phyloP scores from a whole-genome alignment of 2,329 filamentous ascomycete genomes.

The Alternaria sp. region DNA sequence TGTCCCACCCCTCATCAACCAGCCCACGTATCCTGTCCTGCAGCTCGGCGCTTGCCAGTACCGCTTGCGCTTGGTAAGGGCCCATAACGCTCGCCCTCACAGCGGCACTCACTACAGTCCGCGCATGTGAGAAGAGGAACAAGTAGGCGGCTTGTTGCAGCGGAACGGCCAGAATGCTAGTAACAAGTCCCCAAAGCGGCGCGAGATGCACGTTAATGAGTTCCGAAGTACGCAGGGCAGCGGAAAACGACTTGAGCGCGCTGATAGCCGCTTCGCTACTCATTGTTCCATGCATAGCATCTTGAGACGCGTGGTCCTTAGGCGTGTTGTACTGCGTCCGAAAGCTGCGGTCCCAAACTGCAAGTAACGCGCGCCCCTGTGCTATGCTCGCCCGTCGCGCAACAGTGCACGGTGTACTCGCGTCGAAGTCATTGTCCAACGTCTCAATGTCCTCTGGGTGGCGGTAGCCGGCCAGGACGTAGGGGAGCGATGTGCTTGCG shows the following conservation, averaged over 20 bases:
- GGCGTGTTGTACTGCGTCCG: constrained; percentile 40
- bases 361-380: constrained; percentile 77
- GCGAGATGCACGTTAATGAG: constrained; percentile 68
- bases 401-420: constrained; percentile 80
- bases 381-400: constrained; percentile 77
- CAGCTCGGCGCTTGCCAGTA: constrained; percentile 70
- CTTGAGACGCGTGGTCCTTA: background rate
- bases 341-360: constrained; percentile 79
- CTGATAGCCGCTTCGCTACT: constrained; percentile 24
- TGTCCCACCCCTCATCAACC: constrained; percentile 69
- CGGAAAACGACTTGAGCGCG: constrained; percentile 42
- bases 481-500: constrained; percentile 77
- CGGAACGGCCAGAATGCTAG: constrained; percentile 67
- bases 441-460: constrained; percentile 60
- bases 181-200: constrained; percentile 75
- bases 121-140: constrained; percentile 79
- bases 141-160: constrained; percentile 74
- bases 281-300: background rate
- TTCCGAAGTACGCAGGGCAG: constrained; percentile 38
- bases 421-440: constrained; percentile 80
- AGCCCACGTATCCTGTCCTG: constrained; percentile 66
- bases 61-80: constrained; percentile 79
- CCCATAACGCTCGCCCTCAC: constrained; percentile 81
- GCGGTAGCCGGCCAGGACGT: constrained; percentile 74
- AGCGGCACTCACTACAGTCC: constrained; percentile 78